Percentiles rank a stretch among this genome's conserved stretches.
phyloP scores from a whole-genome alignment of 768 basidiomycete genomes.

The Amanita polypyramis region DNA sequence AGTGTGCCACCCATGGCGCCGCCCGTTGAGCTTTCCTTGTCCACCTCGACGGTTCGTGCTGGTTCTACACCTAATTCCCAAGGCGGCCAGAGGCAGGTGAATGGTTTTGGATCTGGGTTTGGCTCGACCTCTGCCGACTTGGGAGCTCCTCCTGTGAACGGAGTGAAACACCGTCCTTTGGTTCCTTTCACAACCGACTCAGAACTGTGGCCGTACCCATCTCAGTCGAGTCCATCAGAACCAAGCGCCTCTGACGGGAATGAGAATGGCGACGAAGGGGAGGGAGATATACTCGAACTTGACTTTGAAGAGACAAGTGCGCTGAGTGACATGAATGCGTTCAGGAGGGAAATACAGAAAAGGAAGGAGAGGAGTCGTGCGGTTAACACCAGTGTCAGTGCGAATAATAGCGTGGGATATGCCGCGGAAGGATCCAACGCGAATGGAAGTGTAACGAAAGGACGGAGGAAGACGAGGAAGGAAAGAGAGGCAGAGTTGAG shows the following conservation, averaged over 20 bases:
- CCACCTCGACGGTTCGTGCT: conserved; percentile 6
- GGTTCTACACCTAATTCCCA: neutral
- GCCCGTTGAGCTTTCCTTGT: conserved; percentile 2
- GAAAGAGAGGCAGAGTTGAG: conserved; percentile 20
- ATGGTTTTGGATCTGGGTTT: too few relatives aligned
- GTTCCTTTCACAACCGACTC: conserved; percentile 56
- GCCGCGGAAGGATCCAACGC: conserved; percentile 16
- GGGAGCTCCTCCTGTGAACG: conserved; percentile 4
- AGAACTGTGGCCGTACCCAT: conserved; percentile 64
- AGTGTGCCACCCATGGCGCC: conserved; percentile 4
- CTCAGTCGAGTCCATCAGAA: conserved; percentile 20
- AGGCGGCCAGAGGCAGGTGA: neutral
- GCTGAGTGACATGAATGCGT: conserved; percentile 56
- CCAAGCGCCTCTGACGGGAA: conserved; percentile 4
- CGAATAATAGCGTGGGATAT: conserved; percentile 6
- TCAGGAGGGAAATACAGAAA: conserved; percentile 25
- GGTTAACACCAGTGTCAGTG: neutral
- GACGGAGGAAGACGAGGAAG: conserved; percentile 17
- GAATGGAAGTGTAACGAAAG: conserved; percentile 10
- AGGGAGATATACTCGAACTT: conserved; percentile 61
- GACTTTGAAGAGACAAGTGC: conserved; percentile 68
- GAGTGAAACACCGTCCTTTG: conserved; percentile 26
- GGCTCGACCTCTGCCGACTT: neutral
- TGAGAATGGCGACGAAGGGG: conserved; percentile 24
- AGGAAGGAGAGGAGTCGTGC: conserved; percentile 1